Evolutionary conservation across 805 yeast genomes (phyloP), one percentile per base, ranked within the genome.

Genomic region (Yamadazyma phyllophila): DNA sequence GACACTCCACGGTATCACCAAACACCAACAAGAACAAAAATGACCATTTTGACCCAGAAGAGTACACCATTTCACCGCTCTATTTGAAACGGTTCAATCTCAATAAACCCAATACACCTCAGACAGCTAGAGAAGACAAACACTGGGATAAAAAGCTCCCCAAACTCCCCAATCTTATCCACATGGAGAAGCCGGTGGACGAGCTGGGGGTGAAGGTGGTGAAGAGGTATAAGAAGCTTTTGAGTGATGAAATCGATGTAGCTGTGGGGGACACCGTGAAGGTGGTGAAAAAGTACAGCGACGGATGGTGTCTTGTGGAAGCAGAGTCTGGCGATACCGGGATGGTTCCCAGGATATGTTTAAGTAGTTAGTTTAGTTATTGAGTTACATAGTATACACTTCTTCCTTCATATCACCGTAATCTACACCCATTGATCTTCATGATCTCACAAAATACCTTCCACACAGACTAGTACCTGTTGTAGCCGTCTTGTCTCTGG

Each of bases 251-350:
- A 49, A 39, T 70, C 11, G 51, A 62, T 9, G 49, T 71, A 3
- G 39, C 48, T 2, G 44, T 56, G 2, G 74, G 73, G 0, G 71
- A 71, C 32, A 46, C 48, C 20, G 69, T 66, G 2, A 30, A 44
- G 7, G 42, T 67, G 2, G 40, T 56, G 20, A 55, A 57, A 17
- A 52, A 49, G 4, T 66, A 62, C 46, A 48, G 63, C 10, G 74
- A 69, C 39, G 73, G 72, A 2, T 71, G 76, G 76, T 68, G 71
- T 47, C 55, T 57, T 14, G 66, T 67, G 13, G 56, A 53, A 37
- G 30, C 7, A 7, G 38, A 14, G 12, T 36, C 45, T 36, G 50
- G 31, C 16, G 47, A 35, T 13, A 35, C 41, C 7, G 75, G 76
- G 2, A 60, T 69, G 50, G 65, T 68, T 3, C 76, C 76, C 0